These are phyloP conservation scores for Aspergillus nanangensis DNA, from an alignment of 495 filamentous ascomycete genomes.

Conservation along the genomic window DNA sequence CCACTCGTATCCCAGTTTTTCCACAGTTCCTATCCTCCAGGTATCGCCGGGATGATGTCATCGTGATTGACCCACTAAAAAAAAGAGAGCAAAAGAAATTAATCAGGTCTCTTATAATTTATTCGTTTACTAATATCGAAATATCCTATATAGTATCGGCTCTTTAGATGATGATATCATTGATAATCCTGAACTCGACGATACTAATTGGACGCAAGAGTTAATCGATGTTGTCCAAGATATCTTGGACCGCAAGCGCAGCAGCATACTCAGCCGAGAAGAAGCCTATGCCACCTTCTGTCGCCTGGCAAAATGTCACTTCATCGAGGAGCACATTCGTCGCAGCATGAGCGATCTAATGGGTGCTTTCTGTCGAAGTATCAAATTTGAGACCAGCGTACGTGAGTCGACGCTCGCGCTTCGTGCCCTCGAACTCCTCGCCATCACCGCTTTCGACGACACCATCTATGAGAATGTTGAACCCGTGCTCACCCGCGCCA, in stretches of 20 bases:
- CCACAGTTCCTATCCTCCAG: slow-evolving; percentile 13
- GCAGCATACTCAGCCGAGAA: slow-evolving; percentile 75
- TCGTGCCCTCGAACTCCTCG: slow-evolving; percentile 69
- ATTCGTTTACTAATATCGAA: slow-evolving; percentile 11
- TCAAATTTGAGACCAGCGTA: slow-evolving; percentile 66
- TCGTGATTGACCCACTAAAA: slow-evolving; percentile 4
- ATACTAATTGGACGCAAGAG: slow-evolving; percentile 60
- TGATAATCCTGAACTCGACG: slow-evolving; percentile 50
- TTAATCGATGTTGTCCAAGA: slow-evolving; percentile 71
- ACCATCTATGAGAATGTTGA: slow-evolving; percentile 62
- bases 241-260: slow-evolving; percentile 82
- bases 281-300: slow-evolving; percentile 64
- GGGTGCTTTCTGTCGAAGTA: slow-evolving; percentile 64
- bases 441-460: slow-evolving; percentile 68
- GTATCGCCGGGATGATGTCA: slow-evolving; percentile 38
- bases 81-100: not conserved
- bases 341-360: slow-evolving; percentile 60
- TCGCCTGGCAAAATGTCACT: slow-evolving; percentile 70
- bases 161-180: slow-evolving; percentile 63
- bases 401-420: slow-evolving; percentile 71
- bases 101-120: too few relatives aligned
- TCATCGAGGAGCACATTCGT: slow-evolving; percentile 62
- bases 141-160: slow-evolving; percentile 21
- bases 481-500: slow-evolving; percentile 60
- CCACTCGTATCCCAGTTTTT: too few relatives aligned